Base-by-base conservation (phyloP, 768 basidiomycete species). In the Atractiella rhizophila region DNA sequence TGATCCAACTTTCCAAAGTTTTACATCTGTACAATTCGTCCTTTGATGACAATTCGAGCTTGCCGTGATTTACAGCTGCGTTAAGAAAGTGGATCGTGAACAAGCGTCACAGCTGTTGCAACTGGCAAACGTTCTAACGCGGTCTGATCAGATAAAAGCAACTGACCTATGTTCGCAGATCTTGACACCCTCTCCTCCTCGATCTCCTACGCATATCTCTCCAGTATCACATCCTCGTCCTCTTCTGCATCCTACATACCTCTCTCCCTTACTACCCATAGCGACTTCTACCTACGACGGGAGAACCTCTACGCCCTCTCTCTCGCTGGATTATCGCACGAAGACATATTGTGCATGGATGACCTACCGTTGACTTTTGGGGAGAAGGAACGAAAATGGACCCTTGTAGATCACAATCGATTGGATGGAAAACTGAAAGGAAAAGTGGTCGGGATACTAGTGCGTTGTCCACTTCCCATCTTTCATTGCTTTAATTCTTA, bases 351-450 rank as follows among this genome's bases (percentile, higher is more conserved):
- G 24, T 73, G 71, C 43, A 56, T 73, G 18, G 68, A 69, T 42
- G 79, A 85, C 50, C 42, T 82, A n/a, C 61, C 68, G 15, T 24
- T 35, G 0, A n/a, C 21, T 51, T 63, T 15, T 40, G 55, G 28
- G 57, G 9, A 66, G 1, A 64, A 67, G 43, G 0, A 68, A 67
- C 5, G 63, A 13, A 63, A 59, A 5, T 80, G 80, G 52, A 76
- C 70, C 0, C 66, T 96, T n/a, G 81, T 94, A 33, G 88, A 96
- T 57, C 86, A 94, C 59, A 96, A 94, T 53, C 63, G 64, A 6
- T n/a, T n/a, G n/a, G n/a, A n/a, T n/a, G n/a, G n/a, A n/a, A n/a
- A n/a, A n/a, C n/a, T 55, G 40, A 16, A n/a, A 59, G 57, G 19
- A 49, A 61, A 1, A 51, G 52, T 23, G 75, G 68, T 53, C 25